Percentiles rank a stretch among this genome's conserved stretches.
Conservation (phyloP, 1,284 basidiomycete genomes). For the Ganoderma multipileum region DNA sequence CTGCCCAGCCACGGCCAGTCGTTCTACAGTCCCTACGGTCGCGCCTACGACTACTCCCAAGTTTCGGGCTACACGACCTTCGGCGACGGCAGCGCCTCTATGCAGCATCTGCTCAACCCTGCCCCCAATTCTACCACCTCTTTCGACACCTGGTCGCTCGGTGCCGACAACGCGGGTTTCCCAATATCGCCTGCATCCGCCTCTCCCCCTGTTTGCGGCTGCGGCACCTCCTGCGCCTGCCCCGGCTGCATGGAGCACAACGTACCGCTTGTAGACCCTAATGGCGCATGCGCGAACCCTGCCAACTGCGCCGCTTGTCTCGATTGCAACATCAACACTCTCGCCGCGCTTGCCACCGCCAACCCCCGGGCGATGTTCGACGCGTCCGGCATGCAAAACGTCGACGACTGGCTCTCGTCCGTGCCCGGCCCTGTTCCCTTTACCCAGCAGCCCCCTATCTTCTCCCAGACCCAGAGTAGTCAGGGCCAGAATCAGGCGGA, state of each 20-base stretch:
- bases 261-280: constrained; percentile 41
- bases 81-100: constrained; percentile 11
- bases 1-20: constrained; percentile 50
- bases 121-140: background rate
- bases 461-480: background rate
- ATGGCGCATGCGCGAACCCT: constrained; percentile 51
- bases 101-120: constrained; percentile 9
- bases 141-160: constrained; percentile 15
- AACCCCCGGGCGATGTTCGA: constrained; percentile 30
- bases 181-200: background rate
- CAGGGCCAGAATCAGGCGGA: constrained; percentile 14
- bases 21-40: constrained; percentile 66
- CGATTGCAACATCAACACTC: constrained; percentile 54
- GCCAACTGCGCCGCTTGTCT: constrained; percentile 60
- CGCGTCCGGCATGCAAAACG: constrained; percentile 40
- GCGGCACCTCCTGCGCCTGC: constrained; percentile 60
- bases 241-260: constrained; percentile 59
- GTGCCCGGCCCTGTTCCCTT: background rate
- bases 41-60: constrained; percentile 58
- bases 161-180: background rate
- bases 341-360: constrained; percentile 43
- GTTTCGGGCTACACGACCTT: constrained; percentile 32
- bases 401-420: constrained; percentile 56
- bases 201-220: constrained; percentile 49
- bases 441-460: constrained; percentile 1